Evolutionary conservation across 2,329 filamentous ascomycete species (phyloP).

Genomic region (Stemphylium beticola): DNA sequence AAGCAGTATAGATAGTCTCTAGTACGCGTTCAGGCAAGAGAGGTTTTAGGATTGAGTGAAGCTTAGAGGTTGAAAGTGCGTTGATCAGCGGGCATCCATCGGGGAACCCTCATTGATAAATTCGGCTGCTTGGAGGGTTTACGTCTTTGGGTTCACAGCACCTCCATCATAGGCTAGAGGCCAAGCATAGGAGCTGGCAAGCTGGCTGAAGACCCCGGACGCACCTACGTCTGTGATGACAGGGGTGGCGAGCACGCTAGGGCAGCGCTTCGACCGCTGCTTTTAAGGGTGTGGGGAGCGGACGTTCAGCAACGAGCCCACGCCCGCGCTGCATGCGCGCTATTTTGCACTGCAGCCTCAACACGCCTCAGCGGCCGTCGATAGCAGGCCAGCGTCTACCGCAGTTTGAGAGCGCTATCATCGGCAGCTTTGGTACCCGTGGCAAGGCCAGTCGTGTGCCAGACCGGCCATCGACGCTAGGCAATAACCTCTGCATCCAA

Average conservation of each 20-base stretch:
- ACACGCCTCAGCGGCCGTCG: slow-evolving; percentile 10
- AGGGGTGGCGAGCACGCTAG: slow-evolving; percentile 28
- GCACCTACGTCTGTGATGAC: slow-evolving; percentile 31
- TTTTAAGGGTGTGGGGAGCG: slow-evolving; percentile 39
- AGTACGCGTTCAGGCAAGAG: slow-evolving; percentile 26
- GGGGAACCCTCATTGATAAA: slow-evolving; percentile 44
- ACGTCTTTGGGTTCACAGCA: slow-evolving; percentile 43
- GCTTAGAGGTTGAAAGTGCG: slow-evolving; percentile 35
- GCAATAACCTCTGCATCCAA: slow-evolving; percentile 23
- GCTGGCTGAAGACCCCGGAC: slow-evolving; percentile 39
- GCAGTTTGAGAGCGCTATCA: slow-evolving; percentile 17
- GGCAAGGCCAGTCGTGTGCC: slow-evolving; percentile 18
- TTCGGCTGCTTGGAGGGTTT: slow-evolving; percentile 37
- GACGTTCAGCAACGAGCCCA: slow-evolving; percentile 14
- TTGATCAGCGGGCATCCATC: slow-evolving; percentile 43
- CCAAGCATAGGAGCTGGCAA: slow-evolving; percentile 43
- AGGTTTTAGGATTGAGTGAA: slow-evolving; percentile 41
- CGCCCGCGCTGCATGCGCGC: slow-evolving; percentile 25
- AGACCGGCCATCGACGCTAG: slow-evolving; percentile 24
- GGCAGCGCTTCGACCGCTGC: slow-evolving; percentile 33
- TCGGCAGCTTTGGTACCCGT: slow-evolving; percentile 27
- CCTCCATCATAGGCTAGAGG: slow-evolving; percentile 48
- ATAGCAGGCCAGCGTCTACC: slow-evolving; percentile 21
- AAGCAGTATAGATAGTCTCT: slow-evolving; percentile 42
- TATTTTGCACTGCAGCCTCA: slow-evolving; percentile 12